Conservation (phyloP, 176 grass and related monocot species). For the Hordeum marinum region DNA sequence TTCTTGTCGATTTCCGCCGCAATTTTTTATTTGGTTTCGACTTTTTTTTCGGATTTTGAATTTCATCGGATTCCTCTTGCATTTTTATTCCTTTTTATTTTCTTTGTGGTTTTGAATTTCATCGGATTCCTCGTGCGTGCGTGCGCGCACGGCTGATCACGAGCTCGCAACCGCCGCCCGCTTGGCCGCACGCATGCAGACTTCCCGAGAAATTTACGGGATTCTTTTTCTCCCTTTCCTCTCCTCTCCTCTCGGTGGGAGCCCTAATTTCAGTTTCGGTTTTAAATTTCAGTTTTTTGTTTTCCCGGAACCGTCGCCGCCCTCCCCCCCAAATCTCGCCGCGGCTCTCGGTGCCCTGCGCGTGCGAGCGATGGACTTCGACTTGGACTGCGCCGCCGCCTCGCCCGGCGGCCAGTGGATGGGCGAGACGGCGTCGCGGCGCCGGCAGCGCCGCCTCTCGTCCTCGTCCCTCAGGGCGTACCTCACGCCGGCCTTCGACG, state of each 20-base stretch:
- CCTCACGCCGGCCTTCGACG: constrained; percentile 53
- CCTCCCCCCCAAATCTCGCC: constrained; percentile 15
- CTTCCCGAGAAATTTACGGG: not conserved
- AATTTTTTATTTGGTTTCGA: not conserved
- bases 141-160: not conserved
- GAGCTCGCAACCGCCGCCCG: not conserved
- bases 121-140: not conserved
- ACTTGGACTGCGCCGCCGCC: constrained; percentile 29
- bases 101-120: not conserved
- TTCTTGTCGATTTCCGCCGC: not conserved
- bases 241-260: not conserved
- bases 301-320: not conserved
- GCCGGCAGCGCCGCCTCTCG: constrained; percentile 41
- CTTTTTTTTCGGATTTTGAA: not conserved
- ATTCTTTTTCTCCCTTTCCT: not conserved
- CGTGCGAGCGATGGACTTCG: constrained; percentile 28
- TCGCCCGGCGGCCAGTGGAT: constrained; percentile 29
- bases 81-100: not conserved
- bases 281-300: not conserved
- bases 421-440: constrained; percentile 29
- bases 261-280: constrained; percentile 4
- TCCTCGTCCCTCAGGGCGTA: constrained; percentile 32
- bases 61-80: not conserved
- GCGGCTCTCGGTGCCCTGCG: not conserved
- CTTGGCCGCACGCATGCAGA: not conserved